Percentiles rank a stretch among this genome's conserved stretches.
Evolutionary conservation across 1,284 basidiomycete genomes (phyloP).

Genomic region (Ganoderma lucidum): DNA sequence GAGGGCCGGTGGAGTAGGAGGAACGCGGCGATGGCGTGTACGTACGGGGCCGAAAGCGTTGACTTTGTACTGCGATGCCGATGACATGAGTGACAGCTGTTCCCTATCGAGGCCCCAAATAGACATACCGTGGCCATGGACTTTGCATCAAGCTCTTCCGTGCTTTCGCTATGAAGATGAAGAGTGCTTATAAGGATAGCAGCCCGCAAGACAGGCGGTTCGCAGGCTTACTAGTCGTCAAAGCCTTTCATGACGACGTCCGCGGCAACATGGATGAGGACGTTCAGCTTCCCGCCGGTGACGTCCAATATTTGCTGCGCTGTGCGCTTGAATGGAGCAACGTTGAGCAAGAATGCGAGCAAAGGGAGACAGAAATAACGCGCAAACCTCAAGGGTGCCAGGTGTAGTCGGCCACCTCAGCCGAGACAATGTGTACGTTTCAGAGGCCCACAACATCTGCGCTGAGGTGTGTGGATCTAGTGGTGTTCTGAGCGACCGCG

Average conservation of each 20-base stretch:
- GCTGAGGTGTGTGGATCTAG: constrained; percentile 6
- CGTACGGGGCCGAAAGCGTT: constrained; percentile 46
- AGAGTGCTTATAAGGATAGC: not conserved
- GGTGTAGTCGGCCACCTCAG: constrained; percentile 9
- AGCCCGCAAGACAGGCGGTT: no score
- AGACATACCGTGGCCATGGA: constrained; percentile 25
- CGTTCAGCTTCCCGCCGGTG: constrained; percentile 40
- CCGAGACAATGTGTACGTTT: constrained; percentile 15
- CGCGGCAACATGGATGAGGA: constrained; percentile 43
- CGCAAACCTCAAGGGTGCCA: constrained; percentile 2
- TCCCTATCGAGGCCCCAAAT: no score
- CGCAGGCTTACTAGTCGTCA: constrained; percentile 23
- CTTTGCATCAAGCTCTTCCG: constrained; percentile 29
- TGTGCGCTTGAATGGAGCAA: constrained; percentile 13
- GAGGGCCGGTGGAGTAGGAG: constrained; percentile 48
- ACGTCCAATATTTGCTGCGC: constrained; percentile 30
- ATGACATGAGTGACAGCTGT: not conserved
- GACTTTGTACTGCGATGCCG: constrained; percentile 20
- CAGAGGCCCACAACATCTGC: not conserved
- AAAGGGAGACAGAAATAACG: not conserved
- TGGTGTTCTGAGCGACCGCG: not conserved
- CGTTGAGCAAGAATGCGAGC: not conserved
- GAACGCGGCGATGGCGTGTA: constrained; percentile 47
- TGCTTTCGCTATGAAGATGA: constrained; percentile 11
- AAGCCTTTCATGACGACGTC: constrained; percentile 11